Evolutionary conservation across 257 asterid genomes (phyloP), one percentile per base, ranked within the genome.

Genomic region (Galeopsis tetrahit): DNA sequence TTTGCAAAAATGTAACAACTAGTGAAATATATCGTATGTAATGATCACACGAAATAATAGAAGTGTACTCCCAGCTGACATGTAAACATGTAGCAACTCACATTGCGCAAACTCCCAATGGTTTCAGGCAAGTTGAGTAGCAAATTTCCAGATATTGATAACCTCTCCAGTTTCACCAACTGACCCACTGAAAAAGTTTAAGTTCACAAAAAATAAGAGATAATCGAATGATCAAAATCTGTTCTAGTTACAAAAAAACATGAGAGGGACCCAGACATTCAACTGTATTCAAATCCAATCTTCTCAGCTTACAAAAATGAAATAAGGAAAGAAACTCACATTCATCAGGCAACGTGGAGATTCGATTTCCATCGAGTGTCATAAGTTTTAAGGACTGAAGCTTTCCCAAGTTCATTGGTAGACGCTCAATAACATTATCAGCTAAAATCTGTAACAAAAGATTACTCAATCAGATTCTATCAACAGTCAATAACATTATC

Each of bases 51-150:
- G n/a, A 74, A 40, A 63, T 36, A 35, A 71, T 11, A 21, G 44
- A 61, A 71, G 52, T 14, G 48, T 34, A n/a, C 11, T 80, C 66
- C 2, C 10, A 56, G 44, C 57, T 35, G 51, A 66, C 44, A 17
- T 31, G 9, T 39, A 40, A 52, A 71, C 34, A 75, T 57, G 63
- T 48, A 82, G 71, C 49, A 55, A 86, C 96, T 89, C 84, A 94
- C 99, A 85, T 90, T 90, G 70, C 98, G 97, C 85, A 94, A 88
- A 85, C 99, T 91, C 82, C 98, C 99, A n/a, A 94, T 85, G 2
- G 99, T 94, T 76, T 88, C 97, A 13, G 99, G 98, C 84, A 94
- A 83, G 80, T 79, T 66, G 40, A 52, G 69, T 74, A 94, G 79
- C 79, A 80, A 63, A 73, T 94, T 94, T 44, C 83, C 84, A 28